phyloP scores from a whole-genome alignment of 495 filamentous ascomycete genomes.

The Penicillium turbatum region DNA sequence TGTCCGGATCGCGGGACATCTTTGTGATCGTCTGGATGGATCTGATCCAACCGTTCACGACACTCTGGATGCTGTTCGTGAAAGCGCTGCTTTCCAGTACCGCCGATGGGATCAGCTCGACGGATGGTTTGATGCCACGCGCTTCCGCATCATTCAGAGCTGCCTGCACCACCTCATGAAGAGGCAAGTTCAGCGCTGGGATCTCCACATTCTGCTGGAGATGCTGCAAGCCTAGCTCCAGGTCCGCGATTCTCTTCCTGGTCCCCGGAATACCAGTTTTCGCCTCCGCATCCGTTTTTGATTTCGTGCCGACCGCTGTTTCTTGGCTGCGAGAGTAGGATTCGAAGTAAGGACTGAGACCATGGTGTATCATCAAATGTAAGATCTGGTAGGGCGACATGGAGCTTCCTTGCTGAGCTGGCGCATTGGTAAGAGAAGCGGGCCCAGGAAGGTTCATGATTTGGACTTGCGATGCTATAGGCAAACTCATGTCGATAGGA shows the following conservation, averaged over 20 bases:
- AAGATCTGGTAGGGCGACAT: conserved; percentile 86
- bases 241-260: conserved; percentile 90
- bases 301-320: conserved; percentile 55
- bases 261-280: conserved; percentile 95
- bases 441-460: conserved; percentile 86
- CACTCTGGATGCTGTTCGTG: conserved; percentile 88
- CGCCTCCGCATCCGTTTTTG: conserved; percentile 73
- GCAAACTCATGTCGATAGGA: conserved; percentile 74
- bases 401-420: conserved; percentile 62
- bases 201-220: conserved; percentile 98
- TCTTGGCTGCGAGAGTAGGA: conserved; percentile 85
- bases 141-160: conserved; percentile 71
- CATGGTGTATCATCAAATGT: conserved; percentile 81
- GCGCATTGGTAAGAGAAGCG: conserved; percentile 56
- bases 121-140: conserved; percentile 58
- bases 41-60: conserved; percentile 95
- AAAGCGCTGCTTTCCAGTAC: conserved; percentile 81
- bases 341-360: conserved; percentile 91
- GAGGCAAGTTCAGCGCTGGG: conserved; percentile 75
- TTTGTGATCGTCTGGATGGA: conserved; percentile 97
- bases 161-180: conserved; percentile 81
- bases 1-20: conserved; percentile 81
- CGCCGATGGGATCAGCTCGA: conserved; percentile 68
- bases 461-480: conserved; percentile 80
- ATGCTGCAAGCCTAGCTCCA: conserved; percentile 83